phyloP scores from a whole-genome alignment of 257 asterid species.

The Echium plantagineum region DNA sequence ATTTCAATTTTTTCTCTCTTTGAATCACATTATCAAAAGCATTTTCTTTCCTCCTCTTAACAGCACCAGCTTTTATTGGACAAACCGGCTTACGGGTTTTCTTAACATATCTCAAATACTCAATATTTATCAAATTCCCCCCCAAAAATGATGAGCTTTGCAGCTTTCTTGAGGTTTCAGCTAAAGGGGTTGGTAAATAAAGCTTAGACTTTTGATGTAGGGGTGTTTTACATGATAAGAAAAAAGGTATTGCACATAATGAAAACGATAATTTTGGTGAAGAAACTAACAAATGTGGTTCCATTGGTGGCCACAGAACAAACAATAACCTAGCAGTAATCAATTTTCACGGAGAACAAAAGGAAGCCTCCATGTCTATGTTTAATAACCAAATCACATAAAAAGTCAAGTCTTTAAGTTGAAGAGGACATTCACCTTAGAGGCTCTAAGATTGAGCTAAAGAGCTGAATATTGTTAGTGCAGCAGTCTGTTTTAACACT shows the following conservation, averaged over 20 bases:
- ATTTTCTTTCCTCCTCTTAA: slow-evolving; percentile 86
- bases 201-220: slow-evolving; percentile 30
- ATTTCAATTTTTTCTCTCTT: slow-evolving; percentile 86
- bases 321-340: neutral
- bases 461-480: no score
- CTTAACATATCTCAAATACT: slow-evolving; percentile 18
- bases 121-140: slow-evolving; percentile 25
- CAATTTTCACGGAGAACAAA: neutral
- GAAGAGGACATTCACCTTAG: slow-evolving; percentile 26
- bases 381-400: neutral
- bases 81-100: slow-evolving; percentile 21
- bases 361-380: no score
- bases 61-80: slow-evolving; percentile 45
- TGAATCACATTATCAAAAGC: slow-evolving; percentile 90
- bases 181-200: slow-evolving; percentile 15
- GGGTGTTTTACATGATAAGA: slow-evolving; percentile 31
- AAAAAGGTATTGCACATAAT: slow-evolving; percentile 35
- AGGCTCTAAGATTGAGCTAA: neutral
- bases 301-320: slow-evolving; percentile 14
- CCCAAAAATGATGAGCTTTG: slow-evolving; percentile 45
- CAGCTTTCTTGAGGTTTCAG: slow-evolving; percentile 18
- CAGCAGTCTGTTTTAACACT: no score
- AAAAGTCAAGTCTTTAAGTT: slow-evolving; percentile 4
- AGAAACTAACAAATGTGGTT: slow-evolving; percentile 39
- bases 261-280: slow-evolving; percentile 40